phyloP scores from a whole-genome alignment of 306 rosid species.

The Castanea crenata region DNA sequence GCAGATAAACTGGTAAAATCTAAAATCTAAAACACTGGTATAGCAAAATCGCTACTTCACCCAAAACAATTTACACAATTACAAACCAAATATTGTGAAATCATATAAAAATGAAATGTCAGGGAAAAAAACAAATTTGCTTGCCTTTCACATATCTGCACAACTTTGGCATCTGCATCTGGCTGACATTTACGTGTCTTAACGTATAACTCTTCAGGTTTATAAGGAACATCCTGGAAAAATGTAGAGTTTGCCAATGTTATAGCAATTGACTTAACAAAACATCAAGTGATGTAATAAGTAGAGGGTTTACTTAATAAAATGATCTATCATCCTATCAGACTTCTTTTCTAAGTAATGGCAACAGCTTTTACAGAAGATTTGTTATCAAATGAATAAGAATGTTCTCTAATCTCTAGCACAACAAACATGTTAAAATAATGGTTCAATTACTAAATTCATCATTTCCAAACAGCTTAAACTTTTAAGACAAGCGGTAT shows the following conservation, averaged over 20 bases:
- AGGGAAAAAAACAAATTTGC: neutral
- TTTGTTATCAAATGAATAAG: neutral
- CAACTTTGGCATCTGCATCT: conserved; percentile 69
- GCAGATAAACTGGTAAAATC: neutral
- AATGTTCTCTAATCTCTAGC: too few species aligned
- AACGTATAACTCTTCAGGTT: conserved; percentile 74
- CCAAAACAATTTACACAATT: neutral
- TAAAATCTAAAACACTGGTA: neutral
- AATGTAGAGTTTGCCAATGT: neutral
- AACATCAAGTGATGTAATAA: neutral
- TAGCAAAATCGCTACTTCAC: neutral
- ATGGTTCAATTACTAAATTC: neutral
- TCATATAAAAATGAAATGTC: neutral
- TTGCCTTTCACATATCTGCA: conserved; percentile 83
- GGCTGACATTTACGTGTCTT: conserved; percentile 81
- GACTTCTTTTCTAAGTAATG: neutral
- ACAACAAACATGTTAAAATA: neutral
- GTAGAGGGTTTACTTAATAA: neutral
- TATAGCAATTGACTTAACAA: neutral
- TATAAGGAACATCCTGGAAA: conserved; percentile 76
- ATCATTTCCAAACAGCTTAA: too few species aligned
- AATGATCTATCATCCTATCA: neutral
- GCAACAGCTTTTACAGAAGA: neutral
- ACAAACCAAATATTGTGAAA: neutral
- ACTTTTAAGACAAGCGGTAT: too few species aligned